phyloP scores from a whole-genome alignment of 768 basidiomycete species.

The Coprinopsis strossmayeri region DNA sequence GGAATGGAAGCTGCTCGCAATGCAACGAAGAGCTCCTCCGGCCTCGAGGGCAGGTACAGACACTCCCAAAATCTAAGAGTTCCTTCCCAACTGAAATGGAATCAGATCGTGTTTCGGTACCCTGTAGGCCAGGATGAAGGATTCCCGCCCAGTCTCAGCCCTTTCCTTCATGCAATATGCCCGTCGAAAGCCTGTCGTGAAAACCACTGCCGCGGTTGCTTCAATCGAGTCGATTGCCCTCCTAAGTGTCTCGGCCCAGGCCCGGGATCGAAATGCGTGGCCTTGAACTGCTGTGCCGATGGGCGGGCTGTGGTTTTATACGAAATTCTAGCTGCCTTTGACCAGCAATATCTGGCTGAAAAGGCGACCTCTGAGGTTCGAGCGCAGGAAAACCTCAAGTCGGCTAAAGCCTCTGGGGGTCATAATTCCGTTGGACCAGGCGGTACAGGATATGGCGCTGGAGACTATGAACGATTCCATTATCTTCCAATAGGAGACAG shows the following conservation, averaged over 20 bases:
- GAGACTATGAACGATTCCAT: background rate
- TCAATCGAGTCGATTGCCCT: slow-evolving; percentile 30
- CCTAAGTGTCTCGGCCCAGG: slow-evolving; percentile 33
- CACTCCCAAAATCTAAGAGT: no score
- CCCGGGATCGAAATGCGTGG: slow-evolving; percentile 25
- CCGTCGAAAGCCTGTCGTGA: slow-evolving; percentile 27
- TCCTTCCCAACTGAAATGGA: no score
- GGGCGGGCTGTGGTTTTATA: slow-evolving; percentile 45
- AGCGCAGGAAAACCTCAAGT: slow-evolving; percentile 24
- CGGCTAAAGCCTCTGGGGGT: slow-evolving; percentile 15
- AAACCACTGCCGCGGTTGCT: slow-evolving; percentile 46
- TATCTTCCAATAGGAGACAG: background rate
- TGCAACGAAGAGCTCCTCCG: background rate
- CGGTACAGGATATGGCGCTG: slow-evolving; percentile 43
- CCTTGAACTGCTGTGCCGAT: slow-evolving; percentile 38
- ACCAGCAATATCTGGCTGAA: slow-evolving; percentile 38
- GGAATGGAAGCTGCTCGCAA: background rate
- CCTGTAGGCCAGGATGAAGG: background rate
- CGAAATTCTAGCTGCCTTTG: slow-evolving; percentile 43
- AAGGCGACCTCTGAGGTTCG: slow-evolving; percentile 31
- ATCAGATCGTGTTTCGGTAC: background rate
- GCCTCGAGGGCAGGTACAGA: background rate
- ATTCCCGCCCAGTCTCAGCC: slow-evolving; percentile 22
- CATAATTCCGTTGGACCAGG: slow-evolving; percentile 40
- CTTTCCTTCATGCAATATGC: slow-evolving; percentile 39